Conservation (phyloP, 495 filamentous ascomycete species). For the Beverwykella pulmonaria region DNA sequence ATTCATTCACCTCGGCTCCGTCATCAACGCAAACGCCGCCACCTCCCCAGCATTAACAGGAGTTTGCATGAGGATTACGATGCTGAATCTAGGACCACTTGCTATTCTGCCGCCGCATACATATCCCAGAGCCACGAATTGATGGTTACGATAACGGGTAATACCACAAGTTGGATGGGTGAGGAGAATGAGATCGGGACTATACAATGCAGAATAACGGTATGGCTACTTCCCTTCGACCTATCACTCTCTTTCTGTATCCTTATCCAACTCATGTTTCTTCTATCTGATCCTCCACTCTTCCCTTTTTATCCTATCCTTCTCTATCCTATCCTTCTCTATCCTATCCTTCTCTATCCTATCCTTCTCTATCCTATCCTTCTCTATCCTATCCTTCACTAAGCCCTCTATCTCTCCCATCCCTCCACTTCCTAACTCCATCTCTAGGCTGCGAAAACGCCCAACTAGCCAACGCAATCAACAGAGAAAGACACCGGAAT, state of each 20-base stretch:
- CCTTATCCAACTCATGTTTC: no score
- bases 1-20: constrained; percentile 44
- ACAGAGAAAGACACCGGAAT: constrained; percentile 46
- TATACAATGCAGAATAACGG: constrained; percentile 55
- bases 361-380: neutral
- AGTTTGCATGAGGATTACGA: constrained; percentile 45
- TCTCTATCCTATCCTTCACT: neutral
- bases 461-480: constrained; percentile 45
- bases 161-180: constrained; percentile 50
- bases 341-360: neutral
- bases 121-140: constrained; percentile 52
- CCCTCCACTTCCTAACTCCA: neutral
- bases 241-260: no score
- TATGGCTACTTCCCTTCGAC: constrained; percentile 7
- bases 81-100: constrained; percentile 51
- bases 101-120: constrained; percentile 53
- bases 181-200: constrained; percentile 48
- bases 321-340: neutral
- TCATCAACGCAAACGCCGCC: constrained; percentile 49
- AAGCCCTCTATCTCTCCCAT: neutral
- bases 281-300: no score
- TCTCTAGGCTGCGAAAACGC: constrained; percentile 45
- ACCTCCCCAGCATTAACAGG: constrained; percentile 46
- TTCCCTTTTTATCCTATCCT: neutral
- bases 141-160: constrained; percentile 48